Percentiles rank a stretch among this genome's conserved stretches.
Evolutionary conservation across 2,329 filamentous ascomycete genomes (phyloP).

Genomic region (Xylariaceae sp.): DNA sequence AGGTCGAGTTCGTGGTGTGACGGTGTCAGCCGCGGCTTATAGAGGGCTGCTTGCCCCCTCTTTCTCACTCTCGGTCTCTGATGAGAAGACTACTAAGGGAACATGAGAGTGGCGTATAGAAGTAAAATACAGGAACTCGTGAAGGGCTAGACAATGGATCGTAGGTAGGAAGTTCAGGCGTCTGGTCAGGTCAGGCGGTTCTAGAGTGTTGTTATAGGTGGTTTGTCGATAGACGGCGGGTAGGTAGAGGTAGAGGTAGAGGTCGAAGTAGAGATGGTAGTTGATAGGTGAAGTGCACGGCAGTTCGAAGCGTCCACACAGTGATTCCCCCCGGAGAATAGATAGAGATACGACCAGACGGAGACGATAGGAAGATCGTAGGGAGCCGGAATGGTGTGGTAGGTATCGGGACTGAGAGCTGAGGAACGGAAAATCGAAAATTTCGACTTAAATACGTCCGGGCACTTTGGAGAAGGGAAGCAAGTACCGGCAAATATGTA

Average conservation of each 20-base stretch:
- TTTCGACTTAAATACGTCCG: background rate
- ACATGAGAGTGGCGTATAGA: constrained; percentile 17
- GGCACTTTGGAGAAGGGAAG: background rate
- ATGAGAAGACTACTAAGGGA: constrained; percentile 8
- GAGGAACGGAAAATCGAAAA: background rate
- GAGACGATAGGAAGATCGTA: background rate
- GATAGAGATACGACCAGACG: background rate
- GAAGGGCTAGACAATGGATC: background rate
- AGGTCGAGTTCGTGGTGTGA: constrained; percentile 12
- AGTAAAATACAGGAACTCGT: background rate
- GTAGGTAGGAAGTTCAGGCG: background rate
- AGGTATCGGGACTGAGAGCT: background rate
- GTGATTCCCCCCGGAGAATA: background rate
- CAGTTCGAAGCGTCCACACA: background rate
- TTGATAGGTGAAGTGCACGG: background rate
- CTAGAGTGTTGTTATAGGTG: background rate
- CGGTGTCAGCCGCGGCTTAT: constrained; percentile 13
- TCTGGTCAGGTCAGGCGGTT: background rate
- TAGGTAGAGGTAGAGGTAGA: background rate
- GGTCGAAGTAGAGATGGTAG: too few species aligned
- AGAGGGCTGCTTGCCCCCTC: constrained; percentile 11
- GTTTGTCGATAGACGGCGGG: background rate
- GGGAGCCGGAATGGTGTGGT: background rate
- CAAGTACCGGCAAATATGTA: background rate
- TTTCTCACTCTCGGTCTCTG: constrained; percentile 14